phyloP scores from a whole-genome alignment of 352 stramenopile genomes.

The Thalassiosira mediterranea region DNA sequence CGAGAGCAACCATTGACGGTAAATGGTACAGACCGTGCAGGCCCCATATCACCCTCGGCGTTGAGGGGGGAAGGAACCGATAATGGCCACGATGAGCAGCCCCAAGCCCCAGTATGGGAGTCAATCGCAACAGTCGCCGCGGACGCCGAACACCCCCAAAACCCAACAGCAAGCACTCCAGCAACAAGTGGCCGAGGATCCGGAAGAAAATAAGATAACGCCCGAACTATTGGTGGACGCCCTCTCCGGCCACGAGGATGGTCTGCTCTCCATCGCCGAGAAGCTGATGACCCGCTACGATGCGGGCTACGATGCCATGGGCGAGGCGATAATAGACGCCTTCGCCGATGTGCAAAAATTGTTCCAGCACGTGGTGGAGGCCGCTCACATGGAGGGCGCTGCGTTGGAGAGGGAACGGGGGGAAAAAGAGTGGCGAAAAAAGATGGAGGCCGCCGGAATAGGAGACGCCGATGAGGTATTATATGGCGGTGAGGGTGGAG shows the following conservation, averaged over 20 bases:
- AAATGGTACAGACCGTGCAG: too few relatives aligned
- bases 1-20: too few relatives aligned
- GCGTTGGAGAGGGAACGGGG: conserved; percentile 70
- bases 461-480: conserved; percentile 9
- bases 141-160: too few relatives aligned
- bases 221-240: conserved; percentile 82
- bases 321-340: conserved; percentile 83
- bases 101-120: too few relatives aligned
- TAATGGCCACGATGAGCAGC: too few relatives aligned
- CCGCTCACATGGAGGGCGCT: conserved; percentile 82
- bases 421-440: conserved; percentile 57
- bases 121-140: too few relatives aligned
- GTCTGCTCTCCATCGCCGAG: conserved; percentile 81
- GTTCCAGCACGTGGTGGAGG: conserved; percentile 83
- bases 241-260: conserved; percentile 80
- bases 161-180: conserved; percentile 24
- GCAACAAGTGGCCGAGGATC: conserved; percentile 13
- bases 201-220: conserved; percentile 61
- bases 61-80: too few relatives aligned
- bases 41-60: too few relatives aligned
- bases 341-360: conserved; percentile 83
- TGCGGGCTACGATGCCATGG: conserved; percentile 81
- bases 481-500: conserved; percentile 7
- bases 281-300: conserved; percentile 81
- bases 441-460: conserved; percentile 12